Base-by-base conservation (phyloP, 106 monocot genomes). In the Alisma plantagoaquatica region DNA sequence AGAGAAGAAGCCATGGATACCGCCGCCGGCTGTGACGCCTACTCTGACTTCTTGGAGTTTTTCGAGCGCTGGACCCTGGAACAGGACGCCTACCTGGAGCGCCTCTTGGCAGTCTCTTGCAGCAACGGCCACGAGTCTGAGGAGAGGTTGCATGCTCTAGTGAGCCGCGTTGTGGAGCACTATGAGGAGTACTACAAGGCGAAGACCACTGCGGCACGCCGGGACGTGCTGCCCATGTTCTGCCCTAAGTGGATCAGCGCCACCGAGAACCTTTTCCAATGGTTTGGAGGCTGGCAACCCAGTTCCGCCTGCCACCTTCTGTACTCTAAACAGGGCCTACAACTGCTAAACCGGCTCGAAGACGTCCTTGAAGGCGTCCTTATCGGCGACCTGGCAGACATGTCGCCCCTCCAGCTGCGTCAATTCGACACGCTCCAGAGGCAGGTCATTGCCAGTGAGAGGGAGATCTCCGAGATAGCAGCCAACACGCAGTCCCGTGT, bases 281-380 rank as follows among this genome's bases (percentile, higher is more conserved):
- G 49, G 49, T 41, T 41, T 35, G 88, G 83, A 43, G 88, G 88
- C 2, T 88, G 88, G 88, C 69, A 75, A 17, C 83, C 88, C 26
- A 46, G 58, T 43, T 23, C 64, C 23, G 83, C 83, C 47, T 30
- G 82, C 63, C 88, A 83, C 11, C 55, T 88, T 31, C 60, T 88
- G 29, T 76, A 83, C 67, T 83, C 88, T 46, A 83, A 75, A 53
- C 74, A 66, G 20, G 87, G 82, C 33, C 38, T 79, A 25, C 83
- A 79, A 49, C 29, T 83, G 2, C 67, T 75, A 51, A 29, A 59
- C 59, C 70, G 45, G 24, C 54, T 88, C 11, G 26, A 52, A 10
- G 32, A 59, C 11, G 15, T 88, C 55, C 15, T 79, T 31, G 10
- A n/a, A 22, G 78, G 66, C 2, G 18, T n/a, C 1, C 28, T n/a